Conservation (phyloP, 345 rosid genomes). For the Erucastrum elatum region DNA sequence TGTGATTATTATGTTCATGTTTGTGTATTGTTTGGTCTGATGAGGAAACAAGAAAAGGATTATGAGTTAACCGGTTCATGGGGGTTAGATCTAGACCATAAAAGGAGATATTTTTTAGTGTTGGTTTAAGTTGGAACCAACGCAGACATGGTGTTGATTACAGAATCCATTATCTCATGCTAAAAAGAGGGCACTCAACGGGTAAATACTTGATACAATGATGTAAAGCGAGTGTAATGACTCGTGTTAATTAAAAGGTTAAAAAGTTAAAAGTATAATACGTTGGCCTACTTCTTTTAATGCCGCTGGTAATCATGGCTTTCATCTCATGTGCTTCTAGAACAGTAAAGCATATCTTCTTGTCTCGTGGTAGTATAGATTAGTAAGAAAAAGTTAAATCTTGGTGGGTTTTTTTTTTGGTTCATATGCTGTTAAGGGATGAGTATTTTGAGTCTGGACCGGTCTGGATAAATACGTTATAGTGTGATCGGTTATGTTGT, state of each 20-base stretch:
- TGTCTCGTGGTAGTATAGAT: not conserved
- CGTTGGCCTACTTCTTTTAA: slow-evolving; percentile 33
- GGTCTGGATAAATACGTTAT: not conserved
- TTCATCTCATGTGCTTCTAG: slow-evolving; percentile 28
- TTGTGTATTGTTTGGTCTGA: not conserved
- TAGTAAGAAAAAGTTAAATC: not conserved
- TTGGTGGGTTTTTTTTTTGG: not conserved
- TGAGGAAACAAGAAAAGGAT: not conserved
- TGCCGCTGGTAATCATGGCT: slow-evolving; percentile 24
- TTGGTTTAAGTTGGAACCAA: slow-evolving; percentile 23
- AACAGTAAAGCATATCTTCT: slow-evolving; percentile 8
- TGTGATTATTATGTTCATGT: no score
- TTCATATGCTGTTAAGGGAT: not conserved
- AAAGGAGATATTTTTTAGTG: not conserved
- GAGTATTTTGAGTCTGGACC: not conserved
- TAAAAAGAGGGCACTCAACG: slow-evolving; percentile 2
- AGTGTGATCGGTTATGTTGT: not conserved
- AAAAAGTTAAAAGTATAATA: slow-evolving; percentile 8
- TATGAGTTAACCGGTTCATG: not conserved
- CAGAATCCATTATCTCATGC: slow-evolving; percentile 13
- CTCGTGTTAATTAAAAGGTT: slow-evolving; percentile 34
- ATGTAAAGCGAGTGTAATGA: slow-evolving; percentile 25
- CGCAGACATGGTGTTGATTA: slow-evolving; percentile 10
- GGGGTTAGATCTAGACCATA: not conserved
- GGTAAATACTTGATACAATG: slow-evolving; percentile 25